These are phyloP conservation scores for Ogataea methanolica DNA, from an alignment of 805 yeast species.

Conservation along the genomic window DNA sequence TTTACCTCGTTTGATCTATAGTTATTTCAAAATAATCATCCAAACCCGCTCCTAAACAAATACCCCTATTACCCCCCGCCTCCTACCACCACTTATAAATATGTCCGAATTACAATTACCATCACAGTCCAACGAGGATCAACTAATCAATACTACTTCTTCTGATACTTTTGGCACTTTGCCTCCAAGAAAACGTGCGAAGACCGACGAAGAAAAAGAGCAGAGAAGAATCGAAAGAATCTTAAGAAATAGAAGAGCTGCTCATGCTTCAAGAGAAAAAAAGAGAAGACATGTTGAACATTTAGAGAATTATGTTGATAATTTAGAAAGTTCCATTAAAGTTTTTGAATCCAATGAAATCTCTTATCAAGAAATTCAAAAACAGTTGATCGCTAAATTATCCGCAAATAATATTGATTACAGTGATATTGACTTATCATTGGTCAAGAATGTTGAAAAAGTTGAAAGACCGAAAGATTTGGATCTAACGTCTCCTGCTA, in stretches of 20 bases:
- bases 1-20: too few relatives aligned
- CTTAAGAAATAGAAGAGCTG: constrained; percentile 90
- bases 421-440: constrained; percentile 10
- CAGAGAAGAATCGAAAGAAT: constrained; percentile 93
- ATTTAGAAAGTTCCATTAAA: constrained; percentile 31
- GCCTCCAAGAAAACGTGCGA: constrained; percentile 96
- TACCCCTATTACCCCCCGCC: too few relatives aligned
- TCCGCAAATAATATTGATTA: constrained; percentile 13
- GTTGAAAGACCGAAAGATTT: constrained; percentile 25
- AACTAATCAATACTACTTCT: constrained; percentile 1
- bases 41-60: too few relatives aligned
- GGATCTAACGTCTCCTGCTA: constrained; percentile 16
- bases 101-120: too few relatives aligned
- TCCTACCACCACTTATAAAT: too few relatives aligned
- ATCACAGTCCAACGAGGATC: not conserved
- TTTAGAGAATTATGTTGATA: constrained; percentile 57
- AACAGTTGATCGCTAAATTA: constrained; percentile 13
- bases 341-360: constrained; percentile 13
- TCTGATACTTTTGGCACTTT: constrained; percentile 31
- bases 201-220: constrained; percentile 94
- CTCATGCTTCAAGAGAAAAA: constrained; percentile 96
- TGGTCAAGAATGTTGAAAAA: constrained; percentile 7
- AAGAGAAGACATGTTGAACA: constrained; percentile 88
- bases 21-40: too few relatives aligned
- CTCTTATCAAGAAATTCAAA: constrained; percentile 10